Evolutionary conservation across 768 basidiomycete genomes (phyloP).

Genomic region (Leccinum imitatum): DNA sequence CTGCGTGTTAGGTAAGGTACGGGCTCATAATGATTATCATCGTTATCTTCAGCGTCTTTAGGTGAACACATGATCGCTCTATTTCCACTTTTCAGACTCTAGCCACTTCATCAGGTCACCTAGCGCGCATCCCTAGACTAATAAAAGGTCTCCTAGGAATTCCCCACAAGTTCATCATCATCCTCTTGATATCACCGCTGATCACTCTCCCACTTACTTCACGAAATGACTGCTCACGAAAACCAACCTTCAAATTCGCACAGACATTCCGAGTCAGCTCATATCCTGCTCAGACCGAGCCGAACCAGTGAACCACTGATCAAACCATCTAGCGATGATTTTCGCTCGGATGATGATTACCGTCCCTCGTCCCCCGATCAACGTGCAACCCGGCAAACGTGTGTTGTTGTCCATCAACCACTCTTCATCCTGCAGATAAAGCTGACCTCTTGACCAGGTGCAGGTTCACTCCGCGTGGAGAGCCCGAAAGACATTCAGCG

Average conservation of each 20-base stretch:
- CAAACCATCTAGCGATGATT: not conserved
- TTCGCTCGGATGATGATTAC: not conserved
- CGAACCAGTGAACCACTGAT: not conserved
- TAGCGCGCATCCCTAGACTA: slow-evolving; percentile 10
- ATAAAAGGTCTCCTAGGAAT: slow-evolving; percentile 14
- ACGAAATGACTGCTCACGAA: not conserved
- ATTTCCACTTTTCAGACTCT: slow-evolving; percentile 8
- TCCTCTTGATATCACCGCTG: not conserved
- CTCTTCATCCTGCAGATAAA: not conserved
- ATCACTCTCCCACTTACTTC: not conserved
- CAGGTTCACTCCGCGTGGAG: slow-evolving; percentile 13
- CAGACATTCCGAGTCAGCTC: not conserved
- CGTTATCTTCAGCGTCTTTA: slow-evolving; percentile 20
- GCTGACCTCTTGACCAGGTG: not conserved
- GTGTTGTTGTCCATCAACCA: not conserved
- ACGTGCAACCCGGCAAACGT: not conserved
- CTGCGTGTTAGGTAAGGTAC: not conserved
- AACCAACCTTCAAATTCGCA: not conserved
- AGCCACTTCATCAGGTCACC: slow-evolving; percentile 9
- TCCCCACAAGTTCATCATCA: not conserved
- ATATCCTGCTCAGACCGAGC: not conserved
- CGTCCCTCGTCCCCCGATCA: not conserved
- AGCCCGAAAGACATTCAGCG: fast-evolving
- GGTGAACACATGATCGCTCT: slow-evolving; percentile 1
- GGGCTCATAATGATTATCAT: not conserved